A percentile compares a stretch with the other conserved stretches of the same genome.
Conservation (phyloP, 2,329 filamentous ascomycete genomes). For the Curvularia sp. region DNA sequence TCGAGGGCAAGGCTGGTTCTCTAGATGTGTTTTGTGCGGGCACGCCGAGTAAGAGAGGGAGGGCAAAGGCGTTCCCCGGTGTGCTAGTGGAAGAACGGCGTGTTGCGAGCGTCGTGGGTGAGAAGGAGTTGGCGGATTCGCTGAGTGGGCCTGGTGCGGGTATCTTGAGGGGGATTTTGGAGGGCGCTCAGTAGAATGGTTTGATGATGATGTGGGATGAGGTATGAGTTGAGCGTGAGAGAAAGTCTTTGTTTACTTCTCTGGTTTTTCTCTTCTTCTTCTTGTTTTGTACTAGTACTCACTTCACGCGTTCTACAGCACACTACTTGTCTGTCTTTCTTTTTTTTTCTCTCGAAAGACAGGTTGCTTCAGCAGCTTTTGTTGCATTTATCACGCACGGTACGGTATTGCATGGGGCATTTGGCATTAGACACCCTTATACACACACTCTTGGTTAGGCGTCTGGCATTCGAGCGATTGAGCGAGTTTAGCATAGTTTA, state of each 20-base stretch:
- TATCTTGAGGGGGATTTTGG: constrained; percentile 46
- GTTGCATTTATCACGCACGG: neutral
- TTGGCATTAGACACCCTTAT: neutral
- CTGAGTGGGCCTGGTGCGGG: constrained; percentile 62
- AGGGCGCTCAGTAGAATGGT: constrained; percentile 24
- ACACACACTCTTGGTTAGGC: too few species aligned
- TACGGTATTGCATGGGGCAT: neutral
- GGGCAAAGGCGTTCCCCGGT: constrained; percentile 55
- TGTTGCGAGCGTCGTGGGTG: constrained; percentile 79
- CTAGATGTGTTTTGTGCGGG: constrained; percentile 64
- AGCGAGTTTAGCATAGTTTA: neutral
- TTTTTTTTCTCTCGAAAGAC: neutral
- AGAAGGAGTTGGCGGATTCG: constrained; percentile 76
- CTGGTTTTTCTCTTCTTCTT: neutral
- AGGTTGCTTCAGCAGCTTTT: neutral
- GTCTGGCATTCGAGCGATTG: neutral
- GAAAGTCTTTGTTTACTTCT: neutral
- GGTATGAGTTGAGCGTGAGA: neutral
- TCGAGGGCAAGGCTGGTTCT: constrained; percentile 74
- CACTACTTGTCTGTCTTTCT: neutral
- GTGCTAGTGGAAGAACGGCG: constrained; percentile 73
- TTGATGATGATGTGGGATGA: neutral
- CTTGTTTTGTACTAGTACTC: neutral
- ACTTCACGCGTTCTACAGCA: too few species aligned
- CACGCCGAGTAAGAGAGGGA: constrained; percentile 74